These are phyloP conservation scores for Pythium insidiosum DNA, from an alignment of 352 stramenopile species.

Conservation along the genomic window DNA sequence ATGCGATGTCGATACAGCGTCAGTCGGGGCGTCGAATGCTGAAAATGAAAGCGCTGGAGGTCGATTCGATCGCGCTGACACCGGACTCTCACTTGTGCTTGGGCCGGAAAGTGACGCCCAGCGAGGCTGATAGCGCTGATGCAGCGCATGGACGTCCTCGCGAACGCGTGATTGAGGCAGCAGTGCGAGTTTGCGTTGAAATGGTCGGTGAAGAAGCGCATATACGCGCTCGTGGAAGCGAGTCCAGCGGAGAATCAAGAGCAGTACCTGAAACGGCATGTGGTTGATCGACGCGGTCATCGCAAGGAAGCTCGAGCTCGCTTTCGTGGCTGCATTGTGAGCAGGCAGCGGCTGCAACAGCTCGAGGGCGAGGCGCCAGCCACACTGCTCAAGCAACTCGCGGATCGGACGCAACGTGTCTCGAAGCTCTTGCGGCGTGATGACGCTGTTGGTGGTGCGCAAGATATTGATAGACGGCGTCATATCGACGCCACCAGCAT, in stretches of 20 bases:
- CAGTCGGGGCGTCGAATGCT: slow-evolving; percentile 2
- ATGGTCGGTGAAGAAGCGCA: slow-evolving; percentile 22
- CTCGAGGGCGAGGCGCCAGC: slow-evolving; percentile 41
- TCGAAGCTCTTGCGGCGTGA: too few species aligned
- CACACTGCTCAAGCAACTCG: slow-evolving; percentile 25
- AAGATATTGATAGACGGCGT: too few species aligned
- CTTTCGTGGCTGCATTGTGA: not conserved
- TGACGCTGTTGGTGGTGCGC: too few species aligned
- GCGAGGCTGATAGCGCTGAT: slow-evolving; percentile 13
- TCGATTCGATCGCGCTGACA: not conserved
- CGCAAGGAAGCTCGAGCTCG: slow-evolving; percentile 18
- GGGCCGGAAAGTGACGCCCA: too few species aligned
- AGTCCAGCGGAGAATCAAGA: slow-evolving; percentile 62
- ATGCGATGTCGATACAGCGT: not conserved
- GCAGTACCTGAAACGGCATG: slow-evolving; percentile 60
- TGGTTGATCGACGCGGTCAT: slow-evolving; percentile 21
- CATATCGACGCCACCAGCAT: too few species aligned
- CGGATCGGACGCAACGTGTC: slow-evolving; percentile 20
- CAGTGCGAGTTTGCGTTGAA: slow-evolving; percentile 38
- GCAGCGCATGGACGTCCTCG: slow-evolving; percentile 23
- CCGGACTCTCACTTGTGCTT: too few species aligned
- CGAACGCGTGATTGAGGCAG: slow-evolving; percentile 36
- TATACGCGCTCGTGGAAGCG: slow-evolving; percentile 53
- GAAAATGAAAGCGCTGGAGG: not conserved
- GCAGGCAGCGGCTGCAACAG: slow-evolving; percentile 23